Evolutionary conservation across 495 filamentous ascomycete species (phyloP), one percentile per base, ranked within the genome.

Genomic region (Hypoxylon crocopeplum): DNA sequence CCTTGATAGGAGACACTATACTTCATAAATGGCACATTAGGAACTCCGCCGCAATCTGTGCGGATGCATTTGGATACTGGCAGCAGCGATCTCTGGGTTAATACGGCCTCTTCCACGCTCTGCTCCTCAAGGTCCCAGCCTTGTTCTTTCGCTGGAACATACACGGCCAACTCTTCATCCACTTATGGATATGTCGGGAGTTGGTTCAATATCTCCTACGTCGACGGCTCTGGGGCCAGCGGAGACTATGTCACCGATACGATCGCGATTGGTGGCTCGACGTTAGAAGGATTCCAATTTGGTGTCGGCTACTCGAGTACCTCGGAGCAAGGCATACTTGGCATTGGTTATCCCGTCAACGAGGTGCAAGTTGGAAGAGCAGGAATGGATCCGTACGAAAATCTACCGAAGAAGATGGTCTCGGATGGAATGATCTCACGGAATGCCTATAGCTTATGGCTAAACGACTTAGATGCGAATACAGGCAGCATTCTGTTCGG

Each of bases 171-270:
- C 64, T 70, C 75, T 0, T 97, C 93, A 2, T 89, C 88, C n/a
- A 88, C 93, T 0, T 95, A 92, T 73, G 64, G 82, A 47, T 93
- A 85, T 67, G 72, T 97, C 32, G 84, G 84, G 25, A 84, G 80
- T 59, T 82, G 89, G 59, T 98, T 98, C 77, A 89, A 93, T 64
- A 97, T 98, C 52, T 85, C 85, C 7, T 98, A 98, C 68, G 90
- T 91, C 20, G 94, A 98, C 72, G 89, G 89, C 37, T 87, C 89
- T 1, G 89, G 85, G 29, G 90, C 93, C 0, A 63, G 69, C 5
- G 94, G 94, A 7, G 91, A 93, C 66, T 97, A 97, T 72, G 90
- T 85, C 7, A 86, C 82, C 1, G 94, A 98, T 68, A 88, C 82
- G 1, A 72, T 98, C 46, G 72, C 71, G 3, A 84, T 98, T 55